A percentile compares a stretch with the other conserved stretches of the same genome.
Evolutionary conservation across 1,139 yeast species (phyloP).

Genomic region (Zhuliangozyma blackwelliae): DNA sequence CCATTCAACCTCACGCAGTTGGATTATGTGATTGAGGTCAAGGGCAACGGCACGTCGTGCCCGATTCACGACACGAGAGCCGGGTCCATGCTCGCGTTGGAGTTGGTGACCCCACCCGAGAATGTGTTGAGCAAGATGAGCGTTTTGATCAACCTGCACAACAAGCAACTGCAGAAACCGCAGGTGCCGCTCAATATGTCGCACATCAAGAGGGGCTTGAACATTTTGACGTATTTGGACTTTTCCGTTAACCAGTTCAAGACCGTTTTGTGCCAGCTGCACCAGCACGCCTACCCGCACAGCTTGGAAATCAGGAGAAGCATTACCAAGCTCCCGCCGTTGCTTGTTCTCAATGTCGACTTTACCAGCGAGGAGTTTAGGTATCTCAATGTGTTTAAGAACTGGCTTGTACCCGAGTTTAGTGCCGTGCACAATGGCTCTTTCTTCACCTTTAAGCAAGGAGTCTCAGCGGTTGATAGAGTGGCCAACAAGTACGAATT

Average conservation of each 20-base stretch:
- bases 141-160: constrained; percentile 17
- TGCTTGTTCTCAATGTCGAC: constrained; percentile 59
- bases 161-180: constrained; percentile 1
- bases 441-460: constrained; percentile 23
- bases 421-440: constrained; percentile 27
- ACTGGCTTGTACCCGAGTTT: constrained; percentile 63
- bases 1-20: constrained; percentile 15
- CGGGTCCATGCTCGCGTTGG: constrained; percentile 22
- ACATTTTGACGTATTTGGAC: constrained; percentile 49
- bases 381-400: constrained; percentile 30
- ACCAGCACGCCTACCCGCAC: constrained; percentile 30
- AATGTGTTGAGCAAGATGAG: constrained; percentile 23
- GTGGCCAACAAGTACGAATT: constrained; percentile 49
- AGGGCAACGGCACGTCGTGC: constrained; percentile 28
- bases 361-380: constrained; percentile 48
- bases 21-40: constrained; percentile 38
- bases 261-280: constrained; percentile 36
- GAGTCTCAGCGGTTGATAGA: constrained; percentile 23
- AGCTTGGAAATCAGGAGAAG: constrained; percentile 48
- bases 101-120: constrained; percentile 32
- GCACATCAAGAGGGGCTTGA: constrained; percentile 12
- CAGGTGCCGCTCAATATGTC: constrained; percentile 5
- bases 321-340: constrained; percentile 54
- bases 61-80: constrained; percentile 26
- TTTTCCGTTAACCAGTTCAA: constrained; percentile 53